Evolutionary conservation across 2,329 filamentous ascomycete species (phyloP).

Genomic region (Trichoderma oligosporum): DNA sequence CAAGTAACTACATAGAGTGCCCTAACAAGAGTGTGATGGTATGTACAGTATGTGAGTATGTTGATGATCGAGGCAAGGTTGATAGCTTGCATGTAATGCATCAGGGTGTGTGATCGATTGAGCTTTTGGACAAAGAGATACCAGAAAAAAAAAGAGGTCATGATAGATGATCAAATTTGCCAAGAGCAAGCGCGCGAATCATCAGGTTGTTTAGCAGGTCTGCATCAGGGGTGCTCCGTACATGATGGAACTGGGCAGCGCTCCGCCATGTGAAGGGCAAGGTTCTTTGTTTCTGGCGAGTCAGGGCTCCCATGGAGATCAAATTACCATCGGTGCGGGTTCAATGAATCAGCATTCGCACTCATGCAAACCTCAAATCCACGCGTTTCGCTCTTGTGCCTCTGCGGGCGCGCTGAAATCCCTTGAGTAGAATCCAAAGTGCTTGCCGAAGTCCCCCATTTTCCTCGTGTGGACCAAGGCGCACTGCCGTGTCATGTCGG

Average conservation of each 20-base stretch:
- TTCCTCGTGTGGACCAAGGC: background rate
- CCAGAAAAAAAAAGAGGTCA: background rate
- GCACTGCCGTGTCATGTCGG: background rate
- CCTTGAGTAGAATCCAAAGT: background rate
- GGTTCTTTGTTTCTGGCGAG: slow-evolving; percentile 6
- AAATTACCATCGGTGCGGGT: slow-evolving; percentile 10
- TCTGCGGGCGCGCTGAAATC: background rate
- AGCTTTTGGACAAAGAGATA: background rate
- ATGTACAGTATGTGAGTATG: background rate
- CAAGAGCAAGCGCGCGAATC: slow-evolving; percentile 4
- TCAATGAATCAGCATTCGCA: background rate
- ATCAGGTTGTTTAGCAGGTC: background rate
- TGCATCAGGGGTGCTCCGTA: slow-evolving; percentile 1
- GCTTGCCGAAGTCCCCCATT: background rate
- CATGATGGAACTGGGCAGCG: background rate
- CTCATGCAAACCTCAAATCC: background rate
- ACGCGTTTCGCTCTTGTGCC: background rate
- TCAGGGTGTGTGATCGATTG: background rate
- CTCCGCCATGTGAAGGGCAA: slow-evolving; percentile 7
- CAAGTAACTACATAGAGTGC: background rate
- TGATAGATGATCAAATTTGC: slow-evolving; percentile 6
- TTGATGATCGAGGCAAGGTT: too few species aligned
- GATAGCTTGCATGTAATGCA: background rate
- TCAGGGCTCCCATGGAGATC: background rate
- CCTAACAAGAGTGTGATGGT: background rate